These are phyloP conservation scores for Melocanna baccifera DNA, from an alignment of 176 grass and related monocot genomes.

Conservation along the genomic window DNA sequence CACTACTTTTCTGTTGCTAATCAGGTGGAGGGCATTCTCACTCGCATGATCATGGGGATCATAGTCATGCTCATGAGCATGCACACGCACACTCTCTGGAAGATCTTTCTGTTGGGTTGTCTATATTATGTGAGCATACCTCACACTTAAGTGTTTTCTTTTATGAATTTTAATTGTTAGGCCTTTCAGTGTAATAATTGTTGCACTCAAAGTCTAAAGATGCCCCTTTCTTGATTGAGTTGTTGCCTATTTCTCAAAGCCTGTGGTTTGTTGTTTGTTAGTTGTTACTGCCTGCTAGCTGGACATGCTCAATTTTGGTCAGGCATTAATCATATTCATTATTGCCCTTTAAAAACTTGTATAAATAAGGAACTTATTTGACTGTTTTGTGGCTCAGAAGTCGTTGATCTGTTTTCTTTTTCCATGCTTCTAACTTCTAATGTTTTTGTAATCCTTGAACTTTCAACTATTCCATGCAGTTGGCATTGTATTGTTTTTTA, in stretches of 20 bases:
- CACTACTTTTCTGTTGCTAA: conserved; percentile 26
- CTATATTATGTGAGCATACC: conserved; percentile 86
- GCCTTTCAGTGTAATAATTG: neutral
- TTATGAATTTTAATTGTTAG: neutral
- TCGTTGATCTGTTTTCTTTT: neutral
- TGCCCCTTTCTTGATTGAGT: neutral
- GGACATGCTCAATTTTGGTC: neutral
- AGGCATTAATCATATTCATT: neutral
- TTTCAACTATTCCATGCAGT: conserved; percentile 49
- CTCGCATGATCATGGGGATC: conserved; percentile 59
- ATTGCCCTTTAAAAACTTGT: neutral
- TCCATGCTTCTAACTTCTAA: neutral
- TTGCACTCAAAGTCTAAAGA: neutral
- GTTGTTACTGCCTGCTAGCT: neutral
- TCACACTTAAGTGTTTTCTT: neutral
- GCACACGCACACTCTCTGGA: conserved; percentile 84
- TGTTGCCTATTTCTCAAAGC: neutral
- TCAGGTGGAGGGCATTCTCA: conserved; percentile 84
- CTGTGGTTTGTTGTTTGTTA: conserved; percentile 1
- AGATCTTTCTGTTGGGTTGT: conserved; percentile 94
- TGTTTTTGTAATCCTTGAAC: conserved; percentile 1
- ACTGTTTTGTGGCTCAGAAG: neutral
- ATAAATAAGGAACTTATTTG: neutral
- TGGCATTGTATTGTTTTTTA: conserved; percentile 93
- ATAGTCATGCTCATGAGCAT: conserved; percentile 62